A percentile compares a stretch with the other conserved stretches of the same genome.
Conservation (phyloP, 1,284 basidiomycete genomes). For the Rhodotorula sp. region DNA sequence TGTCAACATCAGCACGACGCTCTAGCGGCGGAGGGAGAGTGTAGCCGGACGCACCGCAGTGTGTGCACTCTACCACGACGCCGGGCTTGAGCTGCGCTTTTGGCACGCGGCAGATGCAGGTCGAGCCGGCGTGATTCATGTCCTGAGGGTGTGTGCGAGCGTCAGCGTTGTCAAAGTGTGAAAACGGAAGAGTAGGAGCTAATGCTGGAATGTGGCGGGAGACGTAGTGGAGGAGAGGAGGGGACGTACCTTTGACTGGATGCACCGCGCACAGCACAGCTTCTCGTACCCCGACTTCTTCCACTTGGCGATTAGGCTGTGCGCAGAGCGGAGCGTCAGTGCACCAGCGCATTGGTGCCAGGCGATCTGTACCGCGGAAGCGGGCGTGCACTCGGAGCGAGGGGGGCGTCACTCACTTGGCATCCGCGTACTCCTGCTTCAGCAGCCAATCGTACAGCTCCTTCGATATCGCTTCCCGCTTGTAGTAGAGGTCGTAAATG, state of each 20-base stretch:
- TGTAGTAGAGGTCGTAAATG: constrained; percentile 98
- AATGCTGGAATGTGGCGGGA: neutral
- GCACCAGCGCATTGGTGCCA: neutral
- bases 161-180: constrained; percentile 3
- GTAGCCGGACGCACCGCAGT: constrained; percentile 37
- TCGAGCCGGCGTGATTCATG: constrained; percentile 99
- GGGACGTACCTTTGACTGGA: constrained; percentile 77
- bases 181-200: no score
- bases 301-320: constrained; percentile 97
- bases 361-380: neutral
- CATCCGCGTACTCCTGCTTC: constrained; percentile 96
- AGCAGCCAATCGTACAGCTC: constrained; percentile 98
- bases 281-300: constrained; percentile 99
- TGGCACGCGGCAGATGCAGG: constrained; percentile 96
- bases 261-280: constrained; percentile 93
- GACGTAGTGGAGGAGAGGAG: neutral
- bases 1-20: neutral
- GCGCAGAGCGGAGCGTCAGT: neutral
- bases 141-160: constrained; percentile 61
- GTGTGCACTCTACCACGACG: constrained; percentile 67
- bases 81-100: constrained; percentile 88
- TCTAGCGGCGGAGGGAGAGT: no score
- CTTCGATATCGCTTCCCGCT: constrained; percentile 89
- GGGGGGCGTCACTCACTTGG: constrained; percentile 68
- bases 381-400: neutral